Base-by-base conservation (phyloP, 2,329 filamentous ascomycete genomes). In the Niveomyces coronatus region DNA sequence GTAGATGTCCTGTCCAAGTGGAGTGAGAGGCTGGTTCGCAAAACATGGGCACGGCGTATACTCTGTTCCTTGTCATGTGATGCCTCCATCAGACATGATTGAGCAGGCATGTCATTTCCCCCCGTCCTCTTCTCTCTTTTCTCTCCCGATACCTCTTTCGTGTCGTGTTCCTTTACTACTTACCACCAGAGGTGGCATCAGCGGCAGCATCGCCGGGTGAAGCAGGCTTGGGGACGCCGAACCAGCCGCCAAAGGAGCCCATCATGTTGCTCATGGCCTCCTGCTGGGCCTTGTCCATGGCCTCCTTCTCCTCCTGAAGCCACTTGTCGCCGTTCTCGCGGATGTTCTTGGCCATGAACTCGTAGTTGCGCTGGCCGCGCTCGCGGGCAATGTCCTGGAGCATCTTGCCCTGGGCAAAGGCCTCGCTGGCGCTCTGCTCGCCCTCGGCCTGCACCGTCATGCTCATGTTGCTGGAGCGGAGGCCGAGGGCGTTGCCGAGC, bases 231-330 rank as follows among this genome's bases (percentile, higher is more conserved):
- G 49, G 52, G 24, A 27, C 39, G 15, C 45, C 46, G 38, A 61
- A 60, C 35, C 49, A 47, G 38, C 53, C 51, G 13, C 47, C 48
- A 52, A 91, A 79, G 19, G 80, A 81, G 42, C 73, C 75, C 74
- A 89, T 91, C 85, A 94, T 94, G 54, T 75, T 85, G 63, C 82
- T 84, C 81, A 94, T 88, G 51, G 82, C 82, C 62, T 94, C 87
- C 54, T 94, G 84, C 60, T 88, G 84, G 45, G 79, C 71, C 68
- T 86, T 88, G 69, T 95, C 89, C 66, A 88, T 82, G 56, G 85
- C 76, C 34, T 80, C 80, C 30, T 84, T 83, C 70, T 94, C 88
- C 61, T 96, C 89, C 68, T 88, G 88, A 49, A 98, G 70, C 85
- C 88, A 95, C 65, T 89, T 86, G 59, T 89, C 86, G 37, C 88